Base-by-base conservation (phyloP, 2,329 filamentous ascomycete genomes). In the Magnaporthiopsis rhizophila region DNA sequence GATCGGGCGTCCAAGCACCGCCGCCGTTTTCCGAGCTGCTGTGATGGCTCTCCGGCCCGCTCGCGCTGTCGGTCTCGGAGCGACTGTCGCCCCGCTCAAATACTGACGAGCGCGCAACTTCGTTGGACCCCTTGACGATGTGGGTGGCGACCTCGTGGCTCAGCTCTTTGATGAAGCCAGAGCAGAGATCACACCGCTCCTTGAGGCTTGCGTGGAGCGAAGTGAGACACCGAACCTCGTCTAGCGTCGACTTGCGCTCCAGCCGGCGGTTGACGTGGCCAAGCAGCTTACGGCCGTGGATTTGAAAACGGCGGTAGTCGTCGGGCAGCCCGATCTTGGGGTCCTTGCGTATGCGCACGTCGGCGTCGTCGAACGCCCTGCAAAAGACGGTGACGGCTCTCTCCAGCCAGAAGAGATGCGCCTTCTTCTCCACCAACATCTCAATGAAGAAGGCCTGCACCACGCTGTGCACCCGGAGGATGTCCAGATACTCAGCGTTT, bases 401-500 rank as follows among this genome's bases (percentile, higher is more conserved):
- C 60, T 80, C 77, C 13, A 85, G 74, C 82, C 82, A 86, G 65
- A 79, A 78, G 0, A 73, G 69, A 0, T 79, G 71, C 62, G 78
- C 72, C 36, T 75, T 76, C 24, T 77, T 74, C 18, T 79, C 75
- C 26, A 73, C 73, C 3, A 84, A 71, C 0, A 76, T 74, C 61
- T 83, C 80, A 30, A 81, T 72, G 65, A 84, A 83, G 66, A 83
- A 84, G 2, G 77, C 78, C 66, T 84, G 82, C 1, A 84, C 79
- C 6, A 84, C 80, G 38, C 77, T 78, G 67, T 84, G 82, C 9
- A 84, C 73, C 30, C 78, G 72, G 1, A 85, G 76, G 26, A 83
- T 77, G 64, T 85, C 82, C 9, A 83, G 73, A 57, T 73, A 77
- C 50, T 83, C 80, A 13, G 74, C 72, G 2, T 74, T 68, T 70